These are phyloP conservation scores for Colletotrichum orchidophilum DNA, from an alignment of 2,329 filamentous ascomycete genomes.

Conservation along the genomic window DNA sequence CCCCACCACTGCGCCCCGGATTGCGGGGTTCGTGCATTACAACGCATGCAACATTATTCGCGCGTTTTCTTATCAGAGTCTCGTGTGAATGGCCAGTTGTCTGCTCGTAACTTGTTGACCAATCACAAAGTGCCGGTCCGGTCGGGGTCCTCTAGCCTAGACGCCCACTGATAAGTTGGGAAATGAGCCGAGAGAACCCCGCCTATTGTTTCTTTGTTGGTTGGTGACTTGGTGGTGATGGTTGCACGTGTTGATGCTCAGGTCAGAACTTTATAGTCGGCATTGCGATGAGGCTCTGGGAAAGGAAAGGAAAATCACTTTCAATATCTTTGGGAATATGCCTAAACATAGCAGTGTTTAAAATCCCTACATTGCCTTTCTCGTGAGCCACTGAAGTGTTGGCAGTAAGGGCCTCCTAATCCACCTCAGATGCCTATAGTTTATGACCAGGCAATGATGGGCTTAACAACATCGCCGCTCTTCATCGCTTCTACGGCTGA, in stretches of 20 bases:
- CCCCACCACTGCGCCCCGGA: background rate
- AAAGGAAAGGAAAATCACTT: background rate
- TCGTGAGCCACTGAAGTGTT: background rate
- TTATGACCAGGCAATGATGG: slow-evolving; percentile 31
- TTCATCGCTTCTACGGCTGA: slow-evolving; percentile 45
- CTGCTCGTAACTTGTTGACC: background rate
- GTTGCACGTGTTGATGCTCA: background rate
- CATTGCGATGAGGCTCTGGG: background rate
- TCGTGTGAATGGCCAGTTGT: background rate
- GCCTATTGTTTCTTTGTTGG: background rate
- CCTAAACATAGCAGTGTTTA: background rate
- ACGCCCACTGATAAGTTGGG: background rate
- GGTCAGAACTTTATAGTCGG: background rate
- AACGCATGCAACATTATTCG: slow-evolving; percentile 3
- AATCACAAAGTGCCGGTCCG: background rate
- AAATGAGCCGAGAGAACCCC: background rate
- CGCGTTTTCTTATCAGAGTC: background rate
- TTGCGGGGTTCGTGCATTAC: slow-evolving; percentile 3
- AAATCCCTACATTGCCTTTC: background rate
- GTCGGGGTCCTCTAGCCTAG: background rate
- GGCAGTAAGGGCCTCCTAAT: background rate
- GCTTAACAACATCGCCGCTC: slow-evolving; percentile 27
- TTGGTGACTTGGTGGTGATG: too few relatives aligned
- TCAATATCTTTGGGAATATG: background rate
- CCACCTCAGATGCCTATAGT: too few relatives aligned